A percentile compares a stretch with the other conserved stretches of the same genome.
These are phyloP conservation scores for Penicillium crustosum DNA, from an alignment of 2,329 filamentous ascomycete species.

Conservation along the genomic window DNA sequence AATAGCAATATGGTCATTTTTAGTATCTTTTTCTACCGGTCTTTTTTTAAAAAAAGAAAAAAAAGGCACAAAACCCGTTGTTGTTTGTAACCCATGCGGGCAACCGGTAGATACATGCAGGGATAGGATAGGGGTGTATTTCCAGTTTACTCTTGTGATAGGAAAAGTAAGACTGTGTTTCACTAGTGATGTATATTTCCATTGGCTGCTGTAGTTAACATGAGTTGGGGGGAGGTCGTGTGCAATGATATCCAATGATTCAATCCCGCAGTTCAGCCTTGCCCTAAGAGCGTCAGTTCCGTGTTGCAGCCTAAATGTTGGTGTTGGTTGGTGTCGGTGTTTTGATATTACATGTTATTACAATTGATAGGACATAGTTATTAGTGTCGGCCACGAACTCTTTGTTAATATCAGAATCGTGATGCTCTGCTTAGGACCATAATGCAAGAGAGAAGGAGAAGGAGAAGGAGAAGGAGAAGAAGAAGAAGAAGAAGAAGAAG, in stretches of 20 bases:
- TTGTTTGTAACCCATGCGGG: background rate
- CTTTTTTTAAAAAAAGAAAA: background rate
- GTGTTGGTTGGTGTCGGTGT: background rate
- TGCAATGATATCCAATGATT: background rate
- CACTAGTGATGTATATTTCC: background rate
- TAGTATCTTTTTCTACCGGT: background rate
- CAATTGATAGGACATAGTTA: background rate
- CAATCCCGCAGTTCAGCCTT: background rate
- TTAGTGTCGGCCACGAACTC: background rate
- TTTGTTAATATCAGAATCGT: background rate
- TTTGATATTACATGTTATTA: background rate
- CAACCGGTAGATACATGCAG: background rate
- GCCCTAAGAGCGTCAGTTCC: background rate
- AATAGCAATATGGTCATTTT: background rate
- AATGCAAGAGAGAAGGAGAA: background rate
- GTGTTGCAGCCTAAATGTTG: background rate
- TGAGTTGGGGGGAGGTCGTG: too few species aligned
- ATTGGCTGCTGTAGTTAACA: background rate
- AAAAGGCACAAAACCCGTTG: background rate
- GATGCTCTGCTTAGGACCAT: background rate
- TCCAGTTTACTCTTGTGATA: background rate
- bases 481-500: too few species aligned
- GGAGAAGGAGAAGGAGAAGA: too few species aligned
- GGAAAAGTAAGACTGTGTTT: background rate
- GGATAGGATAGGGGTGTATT: background rate